Percentiles rank a stretch among this genome's conserved stretches.
These are phyloP conservation scores for Mortierella sp. DNA, from an alignment of 371 early-diverging fungal genomes.

Conservation along the genomic window DNA sequence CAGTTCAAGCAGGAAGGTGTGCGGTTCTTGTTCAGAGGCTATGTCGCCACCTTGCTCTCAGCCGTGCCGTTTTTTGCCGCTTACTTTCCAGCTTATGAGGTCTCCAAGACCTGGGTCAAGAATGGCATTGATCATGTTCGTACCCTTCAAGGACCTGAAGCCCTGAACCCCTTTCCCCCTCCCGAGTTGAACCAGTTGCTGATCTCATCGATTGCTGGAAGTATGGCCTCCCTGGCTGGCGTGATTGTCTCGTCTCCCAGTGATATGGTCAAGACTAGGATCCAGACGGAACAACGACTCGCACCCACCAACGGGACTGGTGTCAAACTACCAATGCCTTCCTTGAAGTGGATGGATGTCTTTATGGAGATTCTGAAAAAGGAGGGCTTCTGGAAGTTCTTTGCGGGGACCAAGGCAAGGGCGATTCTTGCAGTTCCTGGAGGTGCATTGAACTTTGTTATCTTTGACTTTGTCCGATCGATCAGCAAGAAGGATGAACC, in stretches of 20 bases:
- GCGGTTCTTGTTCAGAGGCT: constrained; percentile 51
- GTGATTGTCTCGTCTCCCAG: constrained; percentile 48
- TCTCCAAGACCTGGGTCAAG: constrained; percentile 34
- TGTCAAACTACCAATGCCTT: constrained; percentile 36
- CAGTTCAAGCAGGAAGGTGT: constrained; percentile 50
- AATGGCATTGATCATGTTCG: constrained; percentile 27
- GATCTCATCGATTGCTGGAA: constrained; percentile 41
- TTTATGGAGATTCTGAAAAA: constrained; percentile 50
- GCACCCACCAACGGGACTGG: constrained; percentile 38
- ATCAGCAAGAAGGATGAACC: constrained; percentile 30
- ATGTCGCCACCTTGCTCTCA: constrained; percentile 43
- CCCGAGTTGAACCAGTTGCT: constrained; percentile 36
- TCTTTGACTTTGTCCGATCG: constrained; percentile 54
- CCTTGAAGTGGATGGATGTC: constrained; percentile 51
- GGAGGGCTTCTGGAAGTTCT: constrained; percentile 49
- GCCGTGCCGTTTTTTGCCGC: constrained; percentile 52
- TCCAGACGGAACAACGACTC: constrained; percentile 50
- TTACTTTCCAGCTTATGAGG: constrained; percentile 51
- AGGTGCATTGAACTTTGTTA: constrained; percentile 53
- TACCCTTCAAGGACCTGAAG: not conserved
- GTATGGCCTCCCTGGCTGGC: constrained; percentile 40
- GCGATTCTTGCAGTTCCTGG: constrained; percentile 45
- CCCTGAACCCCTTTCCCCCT: constrained; percentile 23
- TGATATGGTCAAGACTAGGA: constrained; percentile 51
- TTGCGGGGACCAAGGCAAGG: constrained; percentile 43